Conservation (phyloP, 2,329 filamentous ascomycete genomes). For the Davidsoniella australis region DNA sequence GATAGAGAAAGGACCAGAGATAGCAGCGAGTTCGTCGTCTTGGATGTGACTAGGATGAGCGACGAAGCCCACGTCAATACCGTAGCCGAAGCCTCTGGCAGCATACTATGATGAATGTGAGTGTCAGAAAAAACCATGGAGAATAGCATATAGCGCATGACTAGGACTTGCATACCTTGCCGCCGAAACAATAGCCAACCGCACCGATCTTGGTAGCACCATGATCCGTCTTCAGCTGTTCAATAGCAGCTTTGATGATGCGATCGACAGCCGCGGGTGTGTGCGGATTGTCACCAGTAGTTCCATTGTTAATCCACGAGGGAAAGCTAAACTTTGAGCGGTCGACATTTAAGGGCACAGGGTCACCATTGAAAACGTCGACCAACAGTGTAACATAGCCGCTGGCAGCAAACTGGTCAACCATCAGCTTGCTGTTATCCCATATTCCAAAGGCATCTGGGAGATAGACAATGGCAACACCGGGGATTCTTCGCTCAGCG, state of each 20-base stretch:
- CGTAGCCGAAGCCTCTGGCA: constrained; percentile 44
- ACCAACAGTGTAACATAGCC: constrained; percentile 20
- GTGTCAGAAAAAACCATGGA: not conserved
- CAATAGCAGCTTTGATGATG: constrained; percentile 24
- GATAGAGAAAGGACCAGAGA: constrained; percentile 53
- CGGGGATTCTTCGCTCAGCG: constrained; percentile 16
- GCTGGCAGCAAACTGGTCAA: constrained; percentile 22
- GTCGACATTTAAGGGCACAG: constrained; percentile 8
- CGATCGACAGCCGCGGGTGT: constrained; percentile 18
- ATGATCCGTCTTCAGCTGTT: constrained; percentile 37
- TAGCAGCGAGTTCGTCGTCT: constrained; percentile 45
- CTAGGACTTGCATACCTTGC: constrained; percentile 30
- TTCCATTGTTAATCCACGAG: constrained; percentile 22
- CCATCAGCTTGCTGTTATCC: constrained; percentile 22
- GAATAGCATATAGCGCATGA: too few relatives aligned
- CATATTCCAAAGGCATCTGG: constrained; percentile 36
- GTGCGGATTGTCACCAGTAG: constrained; percentile 30
- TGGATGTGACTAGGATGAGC: constrained; percentile 66
- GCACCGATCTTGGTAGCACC: constrained; percentile 43
- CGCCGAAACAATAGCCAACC: constrained; percentile 62
- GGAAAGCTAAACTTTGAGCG: constrained; percentile 27
- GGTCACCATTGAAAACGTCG: constrained; percentile 21
- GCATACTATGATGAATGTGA: constrained; percentile 35
- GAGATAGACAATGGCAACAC: constrained; percentile 26
- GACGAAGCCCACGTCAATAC: constrained; percentile 52